Percentiles rank a stretch among this genome's conserved stretches.
Conservation (phyloP, 768 basidiomycete genomes). For the Russula virescens region DNA sequence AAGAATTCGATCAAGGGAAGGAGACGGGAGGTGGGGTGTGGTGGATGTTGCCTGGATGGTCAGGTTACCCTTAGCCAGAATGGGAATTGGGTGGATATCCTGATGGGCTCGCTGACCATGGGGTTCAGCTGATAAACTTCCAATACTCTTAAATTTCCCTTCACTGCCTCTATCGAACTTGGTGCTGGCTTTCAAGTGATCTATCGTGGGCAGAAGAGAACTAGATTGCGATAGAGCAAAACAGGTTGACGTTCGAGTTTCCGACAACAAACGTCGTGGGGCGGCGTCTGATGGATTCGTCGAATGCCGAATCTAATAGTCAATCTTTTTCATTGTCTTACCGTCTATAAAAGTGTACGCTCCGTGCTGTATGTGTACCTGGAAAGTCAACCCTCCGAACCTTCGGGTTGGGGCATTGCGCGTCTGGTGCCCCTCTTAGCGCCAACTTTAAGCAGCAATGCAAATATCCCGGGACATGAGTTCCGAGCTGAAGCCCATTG, state of each 20-base stretch:
- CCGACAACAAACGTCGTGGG: not conserved
- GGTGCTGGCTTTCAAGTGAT: too few relatives aligned
- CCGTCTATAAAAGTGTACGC: not conserved
- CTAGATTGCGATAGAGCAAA: too few relatives aligned
- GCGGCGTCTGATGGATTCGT: slow-evolving; percentile 12
- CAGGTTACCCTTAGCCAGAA: not conserved
- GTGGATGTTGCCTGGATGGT: not conserved
- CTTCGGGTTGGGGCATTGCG: not conserved
- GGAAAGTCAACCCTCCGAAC: not conserved
- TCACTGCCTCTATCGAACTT: too few relatives aligned
- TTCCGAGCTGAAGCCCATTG: not conserved
- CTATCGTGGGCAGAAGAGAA: too few relatives aligned
- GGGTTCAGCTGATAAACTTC: too few relatives aligned
- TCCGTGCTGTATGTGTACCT: not conserved
- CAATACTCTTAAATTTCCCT: too few relatives aligned
- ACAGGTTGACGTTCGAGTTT: not conserved
- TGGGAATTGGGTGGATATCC: not conserved
- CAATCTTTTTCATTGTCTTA: slow-evolving; percentile 7
- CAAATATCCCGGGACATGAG: not conserved
- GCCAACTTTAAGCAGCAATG: not conserved
- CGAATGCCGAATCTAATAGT: slow-evolving; percentile 14
- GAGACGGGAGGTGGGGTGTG: not conserved
- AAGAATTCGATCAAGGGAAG: not conserved
- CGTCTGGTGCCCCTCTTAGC: not conserved
- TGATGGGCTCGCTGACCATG: not conserved